These are phyloP conservation scores for Cystobasidium onofrii DNA, from an alignment of 768 basidiomycete genomes.

Conservation along the genomic window DNA sequence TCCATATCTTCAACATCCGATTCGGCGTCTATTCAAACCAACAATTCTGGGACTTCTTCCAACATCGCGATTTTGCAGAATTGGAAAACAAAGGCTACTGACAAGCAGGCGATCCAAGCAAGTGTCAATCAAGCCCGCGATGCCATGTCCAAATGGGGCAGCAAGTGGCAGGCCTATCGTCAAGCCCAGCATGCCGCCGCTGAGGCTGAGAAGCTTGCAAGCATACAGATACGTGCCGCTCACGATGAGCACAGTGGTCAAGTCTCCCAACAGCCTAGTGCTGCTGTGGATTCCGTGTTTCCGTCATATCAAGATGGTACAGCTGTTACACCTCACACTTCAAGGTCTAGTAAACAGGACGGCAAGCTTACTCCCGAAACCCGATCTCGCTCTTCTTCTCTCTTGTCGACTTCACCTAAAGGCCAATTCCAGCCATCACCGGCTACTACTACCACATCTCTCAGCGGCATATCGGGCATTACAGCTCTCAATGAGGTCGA, in stretches of 20 bases:
- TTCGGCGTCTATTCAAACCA: neutral
- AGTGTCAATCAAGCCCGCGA: conserved; percentile 29
- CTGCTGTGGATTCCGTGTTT: too few species aligned
- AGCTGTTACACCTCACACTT: neutral
- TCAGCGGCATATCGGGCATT: neutral
- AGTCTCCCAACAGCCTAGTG: neutral
- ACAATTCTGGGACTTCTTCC: neutral
- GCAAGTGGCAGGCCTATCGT: conserved; percentile 24
- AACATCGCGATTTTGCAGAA: conserved; percentile 18
- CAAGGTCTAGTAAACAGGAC: neutral
- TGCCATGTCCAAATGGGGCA: conserved; percentile 30
- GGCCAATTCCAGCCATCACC: conserved; percentile 7
- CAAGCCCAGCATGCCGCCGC: neutral
- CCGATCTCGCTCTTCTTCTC: neutral
- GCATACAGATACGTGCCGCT: neutral
- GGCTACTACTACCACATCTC: neutral
- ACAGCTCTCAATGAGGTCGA: neutral
- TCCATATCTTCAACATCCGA: neutral
- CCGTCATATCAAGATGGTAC: too few species aligned
- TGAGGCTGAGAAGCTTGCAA: neutral
- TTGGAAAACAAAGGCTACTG: conserved; percentile 32
- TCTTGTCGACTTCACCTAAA: conserved; percentile 5
- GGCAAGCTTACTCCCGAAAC: neutral
- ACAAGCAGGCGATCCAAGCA: conserved; percentile 34
- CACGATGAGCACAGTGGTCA: neutral